These are phyloP conservation scores for Colletotrichum eremochloae DNA, from an alignment of 2,329 filamentous ascomycete genomes.

Conservation along the genomic window DNA sequence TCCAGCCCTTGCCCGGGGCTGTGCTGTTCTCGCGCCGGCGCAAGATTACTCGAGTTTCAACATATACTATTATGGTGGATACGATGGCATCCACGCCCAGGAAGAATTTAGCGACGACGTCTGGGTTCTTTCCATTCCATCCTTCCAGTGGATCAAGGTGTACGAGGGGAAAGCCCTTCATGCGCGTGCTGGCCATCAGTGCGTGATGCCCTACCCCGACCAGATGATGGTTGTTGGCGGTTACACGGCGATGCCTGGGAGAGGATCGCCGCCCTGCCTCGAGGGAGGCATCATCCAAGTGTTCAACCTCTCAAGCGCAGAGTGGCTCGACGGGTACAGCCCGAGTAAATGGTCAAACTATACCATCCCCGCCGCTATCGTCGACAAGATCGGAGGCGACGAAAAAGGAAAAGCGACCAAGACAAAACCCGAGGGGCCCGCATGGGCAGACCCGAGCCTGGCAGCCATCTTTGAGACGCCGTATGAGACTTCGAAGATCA, in stretches of 20 bases:
- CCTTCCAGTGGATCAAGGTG: constrained; percentile 81
- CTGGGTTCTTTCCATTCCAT: constrained; percentile 84
- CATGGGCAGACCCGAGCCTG: constrained; percentile 66
- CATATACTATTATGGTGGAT: constrained; percentile 88
- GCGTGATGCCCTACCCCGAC: constrained; percentile 80
- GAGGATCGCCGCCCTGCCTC: constrained; percentile 57
- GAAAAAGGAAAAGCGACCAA: constrained; percentile 77
- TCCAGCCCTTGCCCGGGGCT: constrained; percentile 74
- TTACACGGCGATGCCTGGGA: constrained; percentile 57
- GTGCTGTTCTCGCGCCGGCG: constrained; percentile 80
- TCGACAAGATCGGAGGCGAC: constrained; percentile 76
- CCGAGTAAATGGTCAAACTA: constrained; percentile 75
- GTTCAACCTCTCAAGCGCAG: constrained; percentile 78
- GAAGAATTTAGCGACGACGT: constrained; percentile 72
- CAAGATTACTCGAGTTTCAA: constrained; percentile 81
- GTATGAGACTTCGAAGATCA: constrained; percentile 70
- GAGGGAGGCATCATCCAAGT: constrained; percentile 68
- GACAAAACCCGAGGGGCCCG: constrained; percentile 71
- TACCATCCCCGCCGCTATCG: constrained; percentile 74
- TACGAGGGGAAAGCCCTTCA: constrained; percentile 58
- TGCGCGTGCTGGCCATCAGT: constrained; percentile 80
- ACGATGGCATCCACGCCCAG: constrained; percentile 62
- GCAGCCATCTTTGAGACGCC: constrained; percentile 64
- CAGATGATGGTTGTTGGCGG: constrained; percentile 87
- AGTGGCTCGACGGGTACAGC: constrained; percentile 79